Base-by-base conservation (phyloP, 1,284 basidiomycete species). In the Schizopora paradoxa region DNA sequence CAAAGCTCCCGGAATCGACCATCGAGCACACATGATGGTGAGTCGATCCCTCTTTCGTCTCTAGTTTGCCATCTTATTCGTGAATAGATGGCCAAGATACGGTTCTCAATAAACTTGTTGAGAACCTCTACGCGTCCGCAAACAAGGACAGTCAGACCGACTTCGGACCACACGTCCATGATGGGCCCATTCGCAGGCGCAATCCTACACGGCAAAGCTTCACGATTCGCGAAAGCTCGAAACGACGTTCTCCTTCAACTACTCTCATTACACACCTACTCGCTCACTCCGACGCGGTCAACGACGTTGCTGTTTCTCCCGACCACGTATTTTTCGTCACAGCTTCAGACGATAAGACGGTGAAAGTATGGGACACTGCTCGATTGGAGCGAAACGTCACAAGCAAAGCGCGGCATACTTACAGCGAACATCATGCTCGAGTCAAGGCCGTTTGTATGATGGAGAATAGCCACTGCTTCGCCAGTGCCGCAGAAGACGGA, bases 271-370 rank as follows among this genome's bases (percentile, higher is more conserved):
- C 87, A 0, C 86, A 95, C 61, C 74, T 95, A n/a, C 77, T 77
- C 16, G 90, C 91, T 6, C 93, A 97, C 58, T 77, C 80, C 0
- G 86, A 84, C 13, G 73, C 79, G 1, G 73, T 99, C 49, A 91
- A 86, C 1, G 77, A 82, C 1, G 70, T 99, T 13, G 85, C 86
- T 0, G 88, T 95, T 7, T 86, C 95, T 1, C 91, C 93, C 0
- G 96, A 99, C 60, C 91, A 96, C 53, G 68, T 84, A 53, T 99
- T 97, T 71, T 98, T 99, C 57, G 85, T 91, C 1, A 88, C 93
- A 0, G 78, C 83, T 0, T 94, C 91, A 1, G 82, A 88, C 53
- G 92, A 96, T 59, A 82, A 83, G 53, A 85, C 82, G 0, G 76
- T 94, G 51, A 86, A 89, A 59, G 73, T 91, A 5, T 91, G 88